phyloP scores from a whole-genome alignment of 331 rosid genomes.

The Arachis monticola region DNA sequence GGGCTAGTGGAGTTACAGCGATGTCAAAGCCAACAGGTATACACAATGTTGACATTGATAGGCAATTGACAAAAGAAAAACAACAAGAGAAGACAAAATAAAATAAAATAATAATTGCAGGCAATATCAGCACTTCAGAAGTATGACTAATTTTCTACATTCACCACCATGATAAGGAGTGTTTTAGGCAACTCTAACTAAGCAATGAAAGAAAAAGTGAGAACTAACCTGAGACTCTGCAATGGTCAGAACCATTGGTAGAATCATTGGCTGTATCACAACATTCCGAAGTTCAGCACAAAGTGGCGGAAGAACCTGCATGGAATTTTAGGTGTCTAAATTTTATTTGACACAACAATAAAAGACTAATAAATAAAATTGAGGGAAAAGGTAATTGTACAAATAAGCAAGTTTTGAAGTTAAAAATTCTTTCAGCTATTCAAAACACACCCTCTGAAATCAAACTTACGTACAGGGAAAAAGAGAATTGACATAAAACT shows the following conservation, averaged over 20 bases:
- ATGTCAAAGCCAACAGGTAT: too few species aligned
- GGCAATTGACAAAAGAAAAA: too few species aligned
- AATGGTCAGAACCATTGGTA: slow-evolving; percentile 97
- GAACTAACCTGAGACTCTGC: slow-evolving; percentile 97
- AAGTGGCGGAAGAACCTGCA: slow-evolving; percentile 97
- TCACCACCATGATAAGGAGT: background rate
- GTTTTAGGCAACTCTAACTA: slow-evolving; percentile 26
- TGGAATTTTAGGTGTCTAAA: slow-evolving; percentile 36
- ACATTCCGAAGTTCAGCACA: slow-evolving; percentile 98
- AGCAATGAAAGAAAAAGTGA: slow-evolving; percentile 19
- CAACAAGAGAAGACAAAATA: too few species aligned
- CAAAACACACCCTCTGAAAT: background rate
- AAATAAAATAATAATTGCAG: too few species aligned
- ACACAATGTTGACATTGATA: too few species aligned
- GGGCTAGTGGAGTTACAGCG: too few species aligned
- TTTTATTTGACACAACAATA: slow-evolving; percentile 25
- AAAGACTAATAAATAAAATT: slow-evolving; percentile 27
- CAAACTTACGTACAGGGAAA: slow-evolving; percentile 23
- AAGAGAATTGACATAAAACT: slow-evolving; percentile 29
- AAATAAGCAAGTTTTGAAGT: too few species aligned
- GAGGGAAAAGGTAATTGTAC: background rate
- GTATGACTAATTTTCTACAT: background rate
- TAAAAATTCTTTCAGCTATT: too few species aligned
- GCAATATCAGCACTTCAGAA: background rate
- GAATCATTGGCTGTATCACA: slow-evolving; percentile 97